Base-by-base conservation (phyloP, 257 asterid genomes). In the Linaria vulgaris region DNA sequence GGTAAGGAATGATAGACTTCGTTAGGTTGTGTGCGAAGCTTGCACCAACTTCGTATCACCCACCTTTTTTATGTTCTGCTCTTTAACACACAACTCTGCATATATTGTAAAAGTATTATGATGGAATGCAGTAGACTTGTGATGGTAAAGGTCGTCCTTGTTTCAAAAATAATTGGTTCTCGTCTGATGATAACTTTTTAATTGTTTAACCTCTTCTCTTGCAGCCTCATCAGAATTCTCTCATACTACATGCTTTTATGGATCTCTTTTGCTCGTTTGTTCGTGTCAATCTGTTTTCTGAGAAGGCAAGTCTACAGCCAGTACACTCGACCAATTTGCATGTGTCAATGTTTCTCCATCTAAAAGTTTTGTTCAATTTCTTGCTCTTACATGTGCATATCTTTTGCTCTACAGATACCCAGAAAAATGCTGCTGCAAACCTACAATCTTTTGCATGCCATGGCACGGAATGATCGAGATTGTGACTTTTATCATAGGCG, bases 221-320 rank as follows among this genome's bases (percentile, higher is more conserved):
- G 88, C 95, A 90, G 99, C 99, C 99, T 58, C 94, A 94, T 74
- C 99, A 90, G 64, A 94, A 94, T 71, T 87, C 90, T 72, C 95
- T 94, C 75, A 94, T 94, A 73, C 87, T 94, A 73, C 97, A 90
- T 56, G 95, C 96, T 63, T 87, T 94, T 81, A 94, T 94, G 97
- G 99, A 85, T 80, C 87, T 94, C 65, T 87, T 94, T 74, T 94
- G 99, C 85, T 85, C 99, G n/a, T 94, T 90, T 77, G 94, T 90
- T 70, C 97, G 99, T 57, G 99, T 90, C 76, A 90, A 90, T 81
- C 87, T 94, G 59, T 82, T 90, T 37, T 85, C 96, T 15, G 96
- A 87, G 73, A 94, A 90, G 96, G 99, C 81, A 82, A 84, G 89
- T 74, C 19, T 30, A 20, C 53, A 22, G 50, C 45, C 49, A 13